Base-by-base conservation (phyloP, 371 early-diverging fungal genomes). In the Mortierella sp. region DNA sequence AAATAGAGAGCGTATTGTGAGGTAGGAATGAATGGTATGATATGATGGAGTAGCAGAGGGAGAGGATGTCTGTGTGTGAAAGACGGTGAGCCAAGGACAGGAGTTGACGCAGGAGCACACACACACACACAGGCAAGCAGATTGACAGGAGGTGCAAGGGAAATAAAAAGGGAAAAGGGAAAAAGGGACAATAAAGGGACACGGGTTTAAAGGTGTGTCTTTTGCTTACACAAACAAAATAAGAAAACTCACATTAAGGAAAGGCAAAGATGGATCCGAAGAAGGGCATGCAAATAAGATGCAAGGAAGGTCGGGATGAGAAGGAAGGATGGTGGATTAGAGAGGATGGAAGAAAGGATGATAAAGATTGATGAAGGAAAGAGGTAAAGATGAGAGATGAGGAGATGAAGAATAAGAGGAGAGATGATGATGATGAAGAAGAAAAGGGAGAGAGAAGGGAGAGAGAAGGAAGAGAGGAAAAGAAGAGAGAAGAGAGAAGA, bases 101-200 rank as follows among this genome's bases (percentile, higher is more conserved):
- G 63, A 63, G 63, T 16, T 63, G 63, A 63, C 63, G 63, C 63
- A 63, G 63, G 63, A 63, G 63, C 63, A 35, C 63, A 55, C 55
- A 55, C 54, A 54, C 54, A 54, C 55, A 58, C 27, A 35, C 21
- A 63, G 12, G 58, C 29, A 16, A 18, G 8, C 35, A 63, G 63
- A 63, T 35, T 32, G 63, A 63, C 63, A 63, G 63, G 63, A 63
- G 63, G 63, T 63, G 63, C 63, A 63, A 63, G 63, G 63, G 35
- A 63, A 63, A 63, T 27, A 56, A 60, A 32, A 29, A 29, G 29
- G 35, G 18, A 35, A 35, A 18, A 63, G 12, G 29, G 29, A 35
- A 63, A 14, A 60, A 27, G 8, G 14, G 14, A 46, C 11, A 63
- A 63, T 6, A 63, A 63, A 63, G 63, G 63, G 63, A 63, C 63